These are phyloP conservation scores for Cucumis melo DNA, from an alignment of 306 rosid species.

Conservation along the genomic window DNA sequence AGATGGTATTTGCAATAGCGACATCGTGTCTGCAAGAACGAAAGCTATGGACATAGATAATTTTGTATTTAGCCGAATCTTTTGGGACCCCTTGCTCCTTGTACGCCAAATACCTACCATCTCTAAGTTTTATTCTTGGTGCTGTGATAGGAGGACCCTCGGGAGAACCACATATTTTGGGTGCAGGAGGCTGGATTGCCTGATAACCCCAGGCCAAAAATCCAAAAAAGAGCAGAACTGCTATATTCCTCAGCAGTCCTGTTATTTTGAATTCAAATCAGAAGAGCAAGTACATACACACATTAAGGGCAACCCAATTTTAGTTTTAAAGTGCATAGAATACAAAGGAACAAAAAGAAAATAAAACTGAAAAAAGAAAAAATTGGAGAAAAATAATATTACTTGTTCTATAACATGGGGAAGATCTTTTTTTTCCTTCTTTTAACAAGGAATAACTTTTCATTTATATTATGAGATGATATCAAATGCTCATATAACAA, in stretches of 20 bases:
- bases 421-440: not conserved
- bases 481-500: too few relatives aligned
- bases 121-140: slow-evolving; percentile 58
- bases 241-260: slow-evolving; percentile 47
- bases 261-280: slow-evolving; percentile 13
- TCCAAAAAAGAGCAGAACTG: slow-evolving; percentile 39
- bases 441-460: not conserved
- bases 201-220: slow-evolving; percentile 68
- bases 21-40: slow-evolving; percentile 54
- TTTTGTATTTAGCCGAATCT: slow-evolving; percentile 52
- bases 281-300: not conserved
- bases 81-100: slow-evolving; percentile 64
- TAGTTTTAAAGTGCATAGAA: not conserved
- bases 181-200: slow-evolving; percentile 59
- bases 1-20: slow-evolving; percentile 24
- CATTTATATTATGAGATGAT: not conserved
- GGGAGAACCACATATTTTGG: slow-evolving; percentile 63
- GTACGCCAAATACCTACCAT: slow-evolving; percentile 84
- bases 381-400: not conserved
- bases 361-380: not conserved
- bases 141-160: slow-evolving; percentile 68
- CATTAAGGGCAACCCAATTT: not conserved
- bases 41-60: slow-evolving; percentile 46
- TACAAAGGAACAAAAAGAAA: not conserved
- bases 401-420: not conserved